Conservation (phyloP, 352 stramenopile genomes). For the Phytophthora idaei region DNA sequence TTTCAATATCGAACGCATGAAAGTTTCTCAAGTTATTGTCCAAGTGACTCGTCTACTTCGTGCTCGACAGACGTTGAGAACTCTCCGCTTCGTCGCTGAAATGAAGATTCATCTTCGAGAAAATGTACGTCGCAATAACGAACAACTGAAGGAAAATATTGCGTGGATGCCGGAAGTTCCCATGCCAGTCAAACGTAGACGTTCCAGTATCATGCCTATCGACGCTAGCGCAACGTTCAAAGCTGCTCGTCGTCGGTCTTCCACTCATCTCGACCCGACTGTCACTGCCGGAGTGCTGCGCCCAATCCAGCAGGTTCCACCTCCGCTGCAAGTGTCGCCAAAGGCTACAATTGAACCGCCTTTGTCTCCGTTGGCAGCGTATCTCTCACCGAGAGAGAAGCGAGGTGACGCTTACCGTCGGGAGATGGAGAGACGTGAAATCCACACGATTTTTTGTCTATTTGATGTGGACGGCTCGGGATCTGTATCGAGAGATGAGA, state of each 20-base stretch:
- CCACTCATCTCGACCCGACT: constrained; percentile 16
- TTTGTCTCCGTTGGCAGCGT: constrained; percentile 57
- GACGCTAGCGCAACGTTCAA: constrained; percentile 32
- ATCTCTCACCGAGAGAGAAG: constrained; percentile 48
- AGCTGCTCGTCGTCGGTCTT: constrained; percentile 30
- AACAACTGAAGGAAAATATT: constrained; percentile 21
- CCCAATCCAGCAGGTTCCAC: constrained; percentile 18
- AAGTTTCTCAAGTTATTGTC: constrained; percentile 61
- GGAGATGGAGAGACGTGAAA: constrained; percentile 72
- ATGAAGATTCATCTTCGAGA: constrained; percentile 82
- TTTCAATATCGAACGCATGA: constrained; percentile 84
- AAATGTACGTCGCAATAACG: constrained; percentile 37
- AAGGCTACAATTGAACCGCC: constrained; percentile 37
- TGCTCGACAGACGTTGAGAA: constrained; percentile 72
- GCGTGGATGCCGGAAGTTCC: constrained; percentile 30
- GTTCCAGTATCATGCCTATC: constrained; percentile 30
- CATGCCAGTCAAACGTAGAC: constrained; percentile 12
- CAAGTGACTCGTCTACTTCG: constrained; percentile 71
- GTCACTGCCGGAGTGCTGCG: constrained; percentile 26
- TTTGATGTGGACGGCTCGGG: constrained; percentile 73
- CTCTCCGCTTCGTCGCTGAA: constrained; percentile 75
- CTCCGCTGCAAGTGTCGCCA: constrained; percentile 10
- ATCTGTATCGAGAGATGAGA: constrained; percentile 62
- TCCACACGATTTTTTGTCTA: constrained; percentile 73
- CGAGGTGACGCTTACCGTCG: constrained; percentile 60